Base-by-base conservation (phyloP, 2,329 filamentous ascomycete species). In the Graphium sp. region DNA sequence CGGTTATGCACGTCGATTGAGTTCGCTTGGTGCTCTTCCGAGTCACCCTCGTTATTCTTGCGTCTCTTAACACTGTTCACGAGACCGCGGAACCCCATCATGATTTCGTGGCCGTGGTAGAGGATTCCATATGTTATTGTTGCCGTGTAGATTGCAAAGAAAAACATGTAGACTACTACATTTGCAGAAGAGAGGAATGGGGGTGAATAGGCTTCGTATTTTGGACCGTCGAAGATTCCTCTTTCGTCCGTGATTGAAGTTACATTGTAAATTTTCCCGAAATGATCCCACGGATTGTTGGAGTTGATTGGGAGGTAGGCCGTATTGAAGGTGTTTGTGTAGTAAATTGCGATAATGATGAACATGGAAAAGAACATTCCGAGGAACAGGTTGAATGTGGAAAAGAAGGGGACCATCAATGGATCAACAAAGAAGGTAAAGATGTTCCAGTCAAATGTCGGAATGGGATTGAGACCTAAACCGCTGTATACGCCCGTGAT, bases 381-480 rank as follows among this genome's bases (percentile, higher is more conserved):
- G 6, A 41, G 24, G 15, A 49, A 42, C 5, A 40, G 33, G 35
- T 55, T 56, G 31, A 51, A 40, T 9, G 49, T 48, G 8, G 45
- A 44, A 31, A 52, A 55, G 26, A 45, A 46, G 0, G 52, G 53
- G 2, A 53, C 41, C 34, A 46, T 41, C 12, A 57, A 39, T 3
- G 54, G 55, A 27, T 56, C 48, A 2, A 46, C 38, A 8, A 29
- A 33, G 16, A 39, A 35, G 4, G 37, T 37, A 13, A 48, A 26
- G 24, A 58, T 42, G 36, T 61, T 61, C 58, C 58, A 62, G 37
- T 62, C 58, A 34, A 55, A 58, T 3, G 58, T 61, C 3, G 58
- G 54, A 29, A 53, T 49, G 1, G 55, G 55, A 36, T 60, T 60
- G 28, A 61, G 37, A 15, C 58, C 58, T 11, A 62, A 40, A 12